Percentiles rank a stretch among this genome's conserved stretches.
These are phyloP conservation scores for Phytopythium kandeliae DNA, from an alignment of 352 stramenopile species.

Conservation along the genomic window DNA sequence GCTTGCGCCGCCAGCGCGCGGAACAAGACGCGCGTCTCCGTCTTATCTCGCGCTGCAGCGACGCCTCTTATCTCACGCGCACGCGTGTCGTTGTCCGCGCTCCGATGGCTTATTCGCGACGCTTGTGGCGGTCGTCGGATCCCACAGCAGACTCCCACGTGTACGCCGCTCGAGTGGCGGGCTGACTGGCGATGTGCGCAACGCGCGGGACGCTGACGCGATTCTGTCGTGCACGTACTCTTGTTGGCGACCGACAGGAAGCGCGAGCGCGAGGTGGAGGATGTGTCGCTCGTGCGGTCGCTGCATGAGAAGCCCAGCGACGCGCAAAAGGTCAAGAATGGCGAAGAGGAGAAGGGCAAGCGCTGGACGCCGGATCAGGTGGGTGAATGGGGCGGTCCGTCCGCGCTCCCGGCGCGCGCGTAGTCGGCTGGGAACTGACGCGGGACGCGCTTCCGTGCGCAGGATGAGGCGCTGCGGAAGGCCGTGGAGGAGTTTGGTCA, in stretches of 20 bases:
- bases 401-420: too few species aligned
- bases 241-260: slow-evolving; percentile 24
- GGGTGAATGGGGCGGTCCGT: background rate
- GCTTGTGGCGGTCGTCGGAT: background rate
- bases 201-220: too few species aligned
- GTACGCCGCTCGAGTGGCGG: background rate
- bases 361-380: slow-evolving; percentile 64
- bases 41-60: background rate
- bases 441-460: background rate
- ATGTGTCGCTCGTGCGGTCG: slow-evolving; percentile 32
- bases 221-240: background rate
- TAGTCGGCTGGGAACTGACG: too few species aligned
- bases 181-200: background rate
- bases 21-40: background rate
- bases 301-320: slow-evolving; percentile 51
- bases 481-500: slow-evolving; percentile 75
- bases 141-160: background rate
- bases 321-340: slow-evolving; percentile 36
- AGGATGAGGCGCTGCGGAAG: slow-evolving; percentile 68
- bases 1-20: background rate
- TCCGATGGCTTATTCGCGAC: background rate
- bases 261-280: slow-evolving; percentile 30
- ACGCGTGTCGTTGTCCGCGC: too few species aligned
- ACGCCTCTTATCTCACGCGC: background rate
- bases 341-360: slow-evolving; percentile 50